Base-by-base conservation (phyloP, 768 basidiomycete genomes). In the Filobasidium wieringae region DNA sequence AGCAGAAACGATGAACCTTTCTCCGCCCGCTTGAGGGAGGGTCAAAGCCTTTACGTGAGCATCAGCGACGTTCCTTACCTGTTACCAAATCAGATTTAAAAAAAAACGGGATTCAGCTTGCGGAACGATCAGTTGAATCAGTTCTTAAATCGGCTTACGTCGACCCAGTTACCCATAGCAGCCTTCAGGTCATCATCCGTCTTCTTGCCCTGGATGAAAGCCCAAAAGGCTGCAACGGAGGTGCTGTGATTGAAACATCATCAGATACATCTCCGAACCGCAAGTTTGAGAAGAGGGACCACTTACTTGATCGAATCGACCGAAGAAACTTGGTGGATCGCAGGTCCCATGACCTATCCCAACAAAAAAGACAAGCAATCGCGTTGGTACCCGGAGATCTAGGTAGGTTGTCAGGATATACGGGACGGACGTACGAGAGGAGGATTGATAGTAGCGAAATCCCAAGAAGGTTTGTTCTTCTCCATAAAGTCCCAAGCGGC, bases 1-100 rank as follows among this genome's bases (percentile, higher is more conserved):
- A 31, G 56, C 72, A n/a, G 70, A 71, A 37, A 80, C 61, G 64
- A 85, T 77, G 64, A 85, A 78, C 32, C 85, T 75, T 55, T 85
- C 76, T 1, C 80, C 80, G 2, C 78, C 79, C 0, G 82, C 83
- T 2, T 74, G 77, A 27, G 77, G 74, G 51, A 76, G 78, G 53
- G 77, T 76, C 22, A 87, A 68, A 4, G 81, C 81, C 5, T 74
- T 68, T 0, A 77, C 76, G 63, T 85, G 83, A 0, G 79, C 81
- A 15, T 73, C 68, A 0, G 79, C 82, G 32, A 81, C 66, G 65
- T 83, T 82, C 6, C 81, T 77, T 6, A 82, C 81, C 58, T 59
- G 50, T 15, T n/a, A n/a, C n/a, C n/a, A n/a, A n/a, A n/a, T n/a
- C n/a, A 51, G 14, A 57, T 26, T 2, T 15, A 15, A 33, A 1